Evolutionary conservation across 768 basidiomycete genomes (phyloP), one percentile per base, ranked within the genome.

Genomic region (Boletales sp.): DNA sequence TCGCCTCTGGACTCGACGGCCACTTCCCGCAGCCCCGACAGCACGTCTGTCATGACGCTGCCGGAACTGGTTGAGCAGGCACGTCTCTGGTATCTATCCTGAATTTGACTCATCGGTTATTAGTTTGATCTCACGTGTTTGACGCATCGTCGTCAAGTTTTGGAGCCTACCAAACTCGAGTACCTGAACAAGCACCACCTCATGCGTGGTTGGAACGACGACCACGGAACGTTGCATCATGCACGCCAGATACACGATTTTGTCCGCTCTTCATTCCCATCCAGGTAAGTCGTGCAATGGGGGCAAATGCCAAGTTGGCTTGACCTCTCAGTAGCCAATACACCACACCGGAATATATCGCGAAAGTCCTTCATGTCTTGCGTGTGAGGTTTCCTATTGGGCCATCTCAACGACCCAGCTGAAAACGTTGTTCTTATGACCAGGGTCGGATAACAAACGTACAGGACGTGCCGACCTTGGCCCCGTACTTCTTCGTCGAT

Each of bases 151-250:
- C 86, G 91, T 52, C 82, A 88, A n/a, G 79, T 83, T 14, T 78
- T 98, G 13, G 90, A 94, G 54, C 77, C 80, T 0, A 68, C 69
- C 10, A 96, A 96, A 61, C 77, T 99, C 14, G 84, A 86, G 58
- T 90, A 86, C 63, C 71, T 98, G 47, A 97, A 98, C 66, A 93
- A 92, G 61, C 84, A 87, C 41, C 89, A 95, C 60, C 68, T 99
- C 14, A 75, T 82, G 69, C 72, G 72, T 15, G 73, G 70, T 48
- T 78, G 82, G 60, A 70, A 78, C 14, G 72, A 72, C 7, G 69
- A 77, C 2, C 68, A 76, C 13, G 83, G 80, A 1, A 72, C 86
- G 21, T 60, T 70, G n/a, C 59, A 66, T 1, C 72, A 91, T 5
- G 81, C 85, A 3, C 66, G 71, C 39, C 72, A 83, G 47, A 77